Evolutionary conservation across 2,329 filamentous ascomycete genomes (phyloP).

Genomic region (Septoria linicola): DNA sequence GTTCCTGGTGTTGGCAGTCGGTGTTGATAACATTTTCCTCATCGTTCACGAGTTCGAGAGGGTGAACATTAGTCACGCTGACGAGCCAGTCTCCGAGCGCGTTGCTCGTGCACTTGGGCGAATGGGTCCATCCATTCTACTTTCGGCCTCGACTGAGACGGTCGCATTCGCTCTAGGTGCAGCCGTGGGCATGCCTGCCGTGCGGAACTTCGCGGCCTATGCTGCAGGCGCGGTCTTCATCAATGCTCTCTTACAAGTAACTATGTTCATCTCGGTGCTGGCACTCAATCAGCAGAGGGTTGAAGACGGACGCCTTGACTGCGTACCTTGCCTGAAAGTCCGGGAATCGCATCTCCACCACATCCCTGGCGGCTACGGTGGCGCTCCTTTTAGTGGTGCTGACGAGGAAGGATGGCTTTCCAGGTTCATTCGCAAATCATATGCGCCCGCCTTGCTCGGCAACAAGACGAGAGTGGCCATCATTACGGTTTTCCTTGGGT

Average conservation of each 20-base stretch:
- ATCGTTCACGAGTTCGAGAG: slow-evolving; percentile 98
- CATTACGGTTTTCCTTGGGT: slow-evolving; percentile 76
- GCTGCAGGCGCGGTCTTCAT: slow-evolving; percentile 94
- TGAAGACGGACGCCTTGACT: slow-evolving; percentile 84
- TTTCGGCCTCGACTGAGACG: slow-evolving; percentile 93
- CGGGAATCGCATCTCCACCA: slow-evolving; percentile 70
- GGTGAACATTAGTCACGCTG: slow-evolving; percentile 86
- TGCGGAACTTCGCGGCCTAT: slow-evolving; percentile 95
- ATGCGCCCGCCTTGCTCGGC: slow-evolving; percentile 77
- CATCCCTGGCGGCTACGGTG: slow-evolving; percentile 59
- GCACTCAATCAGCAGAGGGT: slow-evolving; percentile 88
- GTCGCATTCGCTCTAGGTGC: slow-evolving; percentile 88
- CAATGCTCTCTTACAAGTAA: slow-evolving; percentile 94
- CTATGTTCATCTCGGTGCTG: slow-evolving; percentile 92
- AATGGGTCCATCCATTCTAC: slow-evolving; percentile 94
- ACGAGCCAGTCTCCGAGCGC: slow-evolving; percentile 81
- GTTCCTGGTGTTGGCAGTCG: slow-evolving; percentile 92
- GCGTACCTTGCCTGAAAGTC: slow-evolving; percentile 84
- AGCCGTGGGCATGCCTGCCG: slow-evolving; percentile 96
- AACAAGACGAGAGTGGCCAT: slow-evolving; percentile 77
- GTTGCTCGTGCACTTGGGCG: slow-evolving; percentile 86
- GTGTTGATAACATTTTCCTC: slow-evolving; percentile 97
- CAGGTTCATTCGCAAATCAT: slow-evolving; percentile 83
- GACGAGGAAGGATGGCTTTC: slow-evolving; percentile 83
- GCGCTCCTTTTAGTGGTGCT: slow-evolving; percentile 64